Evolutionary conservation across 2,329 filamentous ascomycete genomes (phyloP), one percentile per base, ranked within the genome.

Genomic region (Colletotrichum cordylinicola): DNA sequence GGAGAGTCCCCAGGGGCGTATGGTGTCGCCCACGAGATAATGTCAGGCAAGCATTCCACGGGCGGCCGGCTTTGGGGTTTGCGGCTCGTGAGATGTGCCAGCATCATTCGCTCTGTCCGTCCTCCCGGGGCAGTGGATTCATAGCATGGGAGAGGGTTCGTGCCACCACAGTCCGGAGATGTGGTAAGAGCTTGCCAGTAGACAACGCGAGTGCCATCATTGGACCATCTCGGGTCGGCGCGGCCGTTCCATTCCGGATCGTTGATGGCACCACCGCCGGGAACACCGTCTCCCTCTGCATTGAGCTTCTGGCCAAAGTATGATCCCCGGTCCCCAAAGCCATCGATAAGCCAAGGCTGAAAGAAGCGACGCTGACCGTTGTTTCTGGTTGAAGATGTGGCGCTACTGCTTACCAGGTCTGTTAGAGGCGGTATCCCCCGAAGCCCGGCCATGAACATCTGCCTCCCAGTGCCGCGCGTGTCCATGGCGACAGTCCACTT

Each of bases 201-300:
- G 2, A 84, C 84, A n/a, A 88, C 83, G 1, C 79, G 76, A 0
- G 85, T 87, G 2, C 83, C 83, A 74, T 88, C 86, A 2, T 77
- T 78, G 8, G 83, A 85, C 68, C 80, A 86, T 8, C 78, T 80
- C 3, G 85, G 87, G 74, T 88, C 86, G 8, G 86, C 87, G 5
- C 79, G 79, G 5, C 81, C 86, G 74, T 88, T 88, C 86, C 87
- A 88, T 12, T 86, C 81, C 0, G 86, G 83, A 64, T 87, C 85
- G 65, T 85, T 84, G 16, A 85, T 70, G 35, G 77, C 82, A 0
- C 84, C 85, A 10, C 72, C 76, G 6, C 75, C 82, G 0, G 67
- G 72, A 2, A 67, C 9, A 5, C 79, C 80, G 56, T 82, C 78
- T 6, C 82, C 81, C 3, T 75, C 84, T 0, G 76, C 81, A 65